Evolutionary conservation across 164 flowering plant species (phyloP).

Genomic region (Tetrastigma voinierianum): DNA sequence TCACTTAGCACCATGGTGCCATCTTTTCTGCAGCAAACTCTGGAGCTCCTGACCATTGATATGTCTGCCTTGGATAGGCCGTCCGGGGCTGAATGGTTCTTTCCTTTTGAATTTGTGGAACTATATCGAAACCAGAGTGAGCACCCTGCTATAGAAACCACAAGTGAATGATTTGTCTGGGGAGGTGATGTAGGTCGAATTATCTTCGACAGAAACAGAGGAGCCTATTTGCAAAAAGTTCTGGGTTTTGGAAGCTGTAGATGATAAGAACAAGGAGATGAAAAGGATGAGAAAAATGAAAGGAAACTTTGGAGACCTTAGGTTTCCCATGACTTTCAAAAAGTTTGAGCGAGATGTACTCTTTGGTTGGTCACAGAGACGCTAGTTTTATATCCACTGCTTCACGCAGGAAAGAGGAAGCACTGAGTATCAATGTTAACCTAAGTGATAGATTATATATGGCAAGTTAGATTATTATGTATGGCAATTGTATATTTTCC

Average conservation of each 20-base stretch:
- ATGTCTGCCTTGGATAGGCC: slow-evolving; percentile 38
- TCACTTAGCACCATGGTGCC: slow-evolving; percentile 25
- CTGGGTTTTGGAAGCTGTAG: slow-evolving; percentile 2
- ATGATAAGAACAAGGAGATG: background rate
- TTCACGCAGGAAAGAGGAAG: too few species aligned
- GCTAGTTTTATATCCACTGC: too few species aligned
- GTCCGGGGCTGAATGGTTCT: slow-evolving; percentile 40
- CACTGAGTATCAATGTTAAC: too few species aligned
- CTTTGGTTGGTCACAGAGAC: too few species aligned
- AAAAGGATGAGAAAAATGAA: background rate
- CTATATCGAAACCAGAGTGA: slow-evolving; percentile 42
- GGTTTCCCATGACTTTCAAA: too few species aligned
- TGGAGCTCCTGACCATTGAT: slow-evolving; percentile 38
- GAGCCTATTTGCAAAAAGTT: slow-evolving; percentile 15
- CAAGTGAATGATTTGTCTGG: slow-evolving; percentile 32
- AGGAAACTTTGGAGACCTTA: too few species aligned
- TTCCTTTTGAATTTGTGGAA: slow-evolving; percentile 26
- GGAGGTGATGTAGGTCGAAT: slow-evolving; percentile 19
- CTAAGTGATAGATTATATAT: too few species aligned
- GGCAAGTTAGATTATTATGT: too few species aligned
- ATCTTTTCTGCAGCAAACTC: slow-evolving; percentile 12
- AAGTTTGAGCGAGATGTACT: too few species aligned
- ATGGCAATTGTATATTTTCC: too few species aligned
- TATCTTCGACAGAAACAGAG: slow-evolving; percentile 19
- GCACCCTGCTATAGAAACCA: slow-evolving; percentile 43